Evolutionary conservation across 164 flowering plant species (phyloP).

Genomic region (Chloranthus sessilifolius): DNA sequence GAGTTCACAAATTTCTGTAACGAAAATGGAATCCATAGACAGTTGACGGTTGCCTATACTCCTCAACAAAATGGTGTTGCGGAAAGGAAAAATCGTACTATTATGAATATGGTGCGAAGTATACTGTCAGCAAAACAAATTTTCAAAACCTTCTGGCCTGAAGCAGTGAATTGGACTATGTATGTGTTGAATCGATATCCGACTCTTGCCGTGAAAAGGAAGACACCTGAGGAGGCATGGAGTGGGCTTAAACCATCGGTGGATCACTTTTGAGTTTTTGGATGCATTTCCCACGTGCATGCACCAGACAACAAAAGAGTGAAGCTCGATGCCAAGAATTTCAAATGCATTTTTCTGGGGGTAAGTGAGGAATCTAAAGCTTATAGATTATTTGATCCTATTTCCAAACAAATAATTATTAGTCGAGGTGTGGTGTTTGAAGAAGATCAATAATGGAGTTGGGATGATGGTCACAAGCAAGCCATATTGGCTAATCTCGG

Average conservation of each 20-base stretch:
- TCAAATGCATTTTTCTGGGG: neutral
- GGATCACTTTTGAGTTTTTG: neutral
- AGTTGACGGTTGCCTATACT: too few relatives aligned
- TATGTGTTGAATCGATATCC: neutral
- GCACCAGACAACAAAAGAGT: neutral
- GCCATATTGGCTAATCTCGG: neutral
- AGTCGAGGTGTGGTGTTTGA: neutral
- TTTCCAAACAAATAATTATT: neutral
- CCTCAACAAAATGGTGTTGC: too few relatives aligned
- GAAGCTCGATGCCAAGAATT: neutral
- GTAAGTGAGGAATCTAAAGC: constrained; percentile 2
- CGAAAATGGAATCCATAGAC: neutral
- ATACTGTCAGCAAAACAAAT: too few relatives aligned
- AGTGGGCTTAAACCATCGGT: neutral
- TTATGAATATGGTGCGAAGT: too few relatives aligned
- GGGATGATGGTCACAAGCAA: constrained; percentile 3
- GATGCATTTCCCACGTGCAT: neutral
- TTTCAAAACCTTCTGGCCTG: too few relatives aligned
- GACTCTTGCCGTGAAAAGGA: neutral
- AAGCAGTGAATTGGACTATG: neutral
- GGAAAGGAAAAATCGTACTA: too few relatives aligned
- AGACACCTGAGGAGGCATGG: neutral
- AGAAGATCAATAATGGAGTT: neutral
- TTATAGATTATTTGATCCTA: neutral
- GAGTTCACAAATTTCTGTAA: neutral